Conservation (phyloP, 2,329 filamentous ascomycete genomes). For the Arthrocladium fulminans region DNA sequence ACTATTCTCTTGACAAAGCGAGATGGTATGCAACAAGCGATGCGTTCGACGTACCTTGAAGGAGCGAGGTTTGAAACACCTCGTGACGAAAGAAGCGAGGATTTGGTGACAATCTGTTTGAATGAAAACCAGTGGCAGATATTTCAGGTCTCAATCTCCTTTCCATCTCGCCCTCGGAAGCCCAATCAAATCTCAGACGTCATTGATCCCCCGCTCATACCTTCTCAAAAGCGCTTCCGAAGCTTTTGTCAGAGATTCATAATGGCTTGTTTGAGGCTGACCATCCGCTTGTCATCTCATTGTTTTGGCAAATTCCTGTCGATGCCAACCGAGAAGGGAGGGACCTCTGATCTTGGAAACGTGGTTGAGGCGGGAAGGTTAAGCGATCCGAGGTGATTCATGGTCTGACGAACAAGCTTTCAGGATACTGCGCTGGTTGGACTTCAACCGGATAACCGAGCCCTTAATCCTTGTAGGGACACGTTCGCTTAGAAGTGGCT, state of each 20-base stretch:
- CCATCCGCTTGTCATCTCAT: neutral
- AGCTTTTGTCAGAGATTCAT: too few relatives aligned
- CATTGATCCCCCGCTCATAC: too few relatives aligned
- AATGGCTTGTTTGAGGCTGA: neutral
- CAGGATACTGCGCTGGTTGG: neutral
- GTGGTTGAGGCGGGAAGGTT: neutral
- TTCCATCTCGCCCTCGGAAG: neutral
- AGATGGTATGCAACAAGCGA: neutral
- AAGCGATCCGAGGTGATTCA: constrained; percentile 2
- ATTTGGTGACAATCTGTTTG: neutral
- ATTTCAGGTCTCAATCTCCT: neutral
- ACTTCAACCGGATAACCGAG: constrained; percentile 4
- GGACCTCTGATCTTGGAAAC: neutral
- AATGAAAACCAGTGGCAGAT: neutral
- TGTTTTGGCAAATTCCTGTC: neutral
- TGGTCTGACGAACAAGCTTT: neutral
- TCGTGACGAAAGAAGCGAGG: constrained; percentile 1
- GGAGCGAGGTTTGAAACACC: neutral
- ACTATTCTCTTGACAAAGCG: neutral
- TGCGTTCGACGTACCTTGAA: neutral
- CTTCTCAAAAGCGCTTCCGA: too few relatives aligned
- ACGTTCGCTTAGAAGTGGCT: constrained; percentile 5
- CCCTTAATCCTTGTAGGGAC: constrained; percentile 1
- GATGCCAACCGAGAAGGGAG: neutral
- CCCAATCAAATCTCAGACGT: neutral